Percentiles rank a stretch among this genome's conserved stretches.
Conservation (phyloP, 2,329 filamentous ascomycete species). For the Apiospora saccharicola region DNA sequence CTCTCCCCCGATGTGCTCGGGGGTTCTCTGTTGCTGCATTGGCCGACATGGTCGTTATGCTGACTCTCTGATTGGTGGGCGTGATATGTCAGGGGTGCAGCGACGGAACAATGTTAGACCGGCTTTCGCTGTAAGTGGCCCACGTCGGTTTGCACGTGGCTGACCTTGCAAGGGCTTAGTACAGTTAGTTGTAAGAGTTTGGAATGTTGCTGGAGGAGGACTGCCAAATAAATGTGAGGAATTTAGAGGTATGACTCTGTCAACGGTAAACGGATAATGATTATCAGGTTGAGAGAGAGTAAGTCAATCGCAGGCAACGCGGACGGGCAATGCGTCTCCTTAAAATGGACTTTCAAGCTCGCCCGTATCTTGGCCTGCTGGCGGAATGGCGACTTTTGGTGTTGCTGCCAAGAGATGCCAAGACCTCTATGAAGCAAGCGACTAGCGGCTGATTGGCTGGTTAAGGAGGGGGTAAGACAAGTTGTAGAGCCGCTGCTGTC, state of each 20-base stretch:
- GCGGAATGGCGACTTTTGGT: conserved; percentile 18
- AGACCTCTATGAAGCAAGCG: conserved; percentile 20
- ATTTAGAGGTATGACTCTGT: conserved; percentile 10
- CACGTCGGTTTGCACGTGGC: conserved; percentile 3
- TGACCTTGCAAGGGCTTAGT: neutral
- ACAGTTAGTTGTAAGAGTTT: neutral
- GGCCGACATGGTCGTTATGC: conserved; percentile 9
- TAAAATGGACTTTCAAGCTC: conserved; percentile 14
- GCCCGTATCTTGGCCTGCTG: conserved; percentile 21
- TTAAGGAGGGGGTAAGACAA: conserved; percentile 16
- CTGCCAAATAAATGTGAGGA: neutral
- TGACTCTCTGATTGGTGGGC: neutral
- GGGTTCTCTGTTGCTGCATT: conserved; percentile 21
- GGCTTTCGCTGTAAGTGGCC: conserved; percentile 13
- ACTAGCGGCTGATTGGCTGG: conserved; percentile 8
- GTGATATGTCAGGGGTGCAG: neutral
- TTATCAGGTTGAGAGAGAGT: conserved; percentile 18
- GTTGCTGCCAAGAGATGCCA: conserved; percentile 18
- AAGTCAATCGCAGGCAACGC: conserved; percentile 19
- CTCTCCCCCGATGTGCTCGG: conserved; percentile 23
- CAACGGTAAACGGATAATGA: conserved; percentile 15
- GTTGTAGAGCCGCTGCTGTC: neutral
- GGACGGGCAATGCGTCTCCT: conserved; percentile 20
- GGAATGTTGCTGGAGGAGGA: neutral
- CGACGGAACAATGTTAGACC: conserved; percentile 15